Conservation (phyloP, 139 green algal species). For the Chlorella ohadii region DNA sequence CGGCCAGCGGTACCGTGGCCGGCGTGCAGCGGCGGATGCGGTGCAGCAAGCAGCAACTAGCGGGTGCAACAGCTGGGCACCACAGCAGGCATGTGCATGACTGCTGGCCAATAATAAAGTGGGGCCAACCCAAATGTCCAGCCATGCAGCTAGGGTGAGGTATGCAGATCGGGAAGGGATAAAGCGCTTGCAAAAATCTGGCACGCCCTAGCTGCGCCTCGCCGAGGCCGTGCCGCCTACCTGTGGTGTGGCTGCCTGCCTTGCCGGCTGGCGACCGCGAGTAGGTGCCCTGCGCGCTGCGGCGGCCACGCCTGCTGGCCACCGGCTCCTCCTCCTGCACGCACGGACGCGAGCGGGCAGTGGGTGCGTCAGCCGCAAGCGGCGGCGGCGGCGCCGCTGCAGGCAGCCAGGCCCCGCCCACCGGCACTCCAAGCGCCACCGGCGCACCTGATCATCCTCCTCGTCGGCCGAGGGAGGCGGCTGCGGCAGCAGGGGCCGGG, state of each 20-base stretch:
- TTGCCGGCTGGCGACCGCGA: slow-evolving; percentile 7
- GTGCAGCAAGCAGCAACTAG: no score
- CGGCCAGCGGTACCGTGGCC: background rate
- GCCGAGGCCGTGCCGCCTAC: no score
- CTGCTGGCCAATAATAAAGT: no score
- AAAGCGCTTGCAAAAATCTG: no score
- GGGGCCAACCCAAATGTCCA: no score
- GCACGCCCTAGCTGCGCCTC: no score
- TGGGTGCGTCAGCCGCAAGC: background rate
- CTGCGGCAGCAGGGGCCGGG: no score
- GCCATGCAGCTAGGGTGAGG: no score
- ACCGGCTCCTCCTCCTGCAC: background rate
- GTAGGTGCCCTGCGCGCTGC: slow-evolving; percentile 10
- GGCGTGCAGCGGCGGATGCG: no score
- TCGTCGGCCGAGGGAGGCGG: background rate
- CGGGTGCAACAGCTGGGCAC: no score
- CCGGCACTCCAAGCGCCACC: background rate
- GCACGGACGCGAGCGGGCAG: background rate
- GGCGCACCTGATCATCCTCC: background rate
- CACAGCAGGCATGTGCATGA: no score
- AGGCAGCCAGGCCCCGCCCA: background rate
- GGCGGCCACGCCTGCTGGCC: background rate
- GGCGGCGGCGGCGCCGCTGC: background rate
- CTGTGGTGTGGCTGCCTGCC: background rate
- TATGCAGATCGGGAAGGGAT: no score